Base-by-base conservation (phyloP, 2,329 filamentous ascomycete species). In the Microdochium bolleyi region DNA sequence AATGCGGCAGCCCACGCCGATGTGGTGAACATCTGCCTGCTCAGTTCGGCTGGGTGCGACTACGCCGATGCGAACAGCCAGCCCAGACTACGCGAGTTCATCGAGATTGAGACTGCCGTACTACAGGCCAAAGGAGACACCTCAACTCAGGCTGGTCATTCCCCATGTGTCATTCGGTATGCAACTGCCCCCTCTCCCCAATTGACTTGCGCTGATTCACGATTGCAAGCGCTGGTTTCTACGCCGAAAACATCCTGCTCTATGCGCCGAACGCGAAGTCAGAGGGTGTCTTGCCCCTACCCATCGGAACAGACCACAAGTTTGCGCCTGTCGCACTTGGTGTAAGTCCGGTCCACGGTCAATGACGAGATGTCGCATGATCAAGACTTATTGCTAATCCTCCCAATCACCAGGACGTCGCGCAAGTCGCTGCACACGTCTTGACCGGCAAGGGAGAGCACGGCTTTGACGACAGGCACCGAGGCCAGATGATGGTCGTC, bases 401-500 rank as follows among this genome's bases (percentile, higher is more conserved):
- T 10, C 51, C 41, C 11, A 10, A 49, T 53, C 24, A n/a, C 21
- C 74, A n/a, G 71, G 75, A 79, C 56, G 61, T 78, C 52, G 72
- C 75, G 11, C 68, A 73, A 48, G 65, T 79, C 2, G 74, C 72
- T 1, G 75, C 73, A 19, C 71, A 77, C 56, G 70, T 78, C 5
- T 66, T 79, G 22, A 67, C 68, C 0, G 71, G 74, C 11, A 72
- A 76, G 56, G 76, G 76, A 2, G 64, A 70, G 49, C 67, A 78
- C 49, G 76, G 75, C 0, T 77, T 79, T 50, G 71, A 73, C 53
- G 74, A 78, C 57, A 66, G 64, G 53, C 72, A 77, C 57, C 71
- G 76, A n/a, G 76, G 76, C 14, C 75, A 79, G 62, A 70, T 78
- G 59, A 78, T 78, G 68, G 65, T 73, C 8, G 56, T 77, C n/a